Evolutionary conservation across 768 basidiomycete species (phyloP), one percentile per base, ranked within the genome.

Genomic region (Mycena amicta): DNA sequence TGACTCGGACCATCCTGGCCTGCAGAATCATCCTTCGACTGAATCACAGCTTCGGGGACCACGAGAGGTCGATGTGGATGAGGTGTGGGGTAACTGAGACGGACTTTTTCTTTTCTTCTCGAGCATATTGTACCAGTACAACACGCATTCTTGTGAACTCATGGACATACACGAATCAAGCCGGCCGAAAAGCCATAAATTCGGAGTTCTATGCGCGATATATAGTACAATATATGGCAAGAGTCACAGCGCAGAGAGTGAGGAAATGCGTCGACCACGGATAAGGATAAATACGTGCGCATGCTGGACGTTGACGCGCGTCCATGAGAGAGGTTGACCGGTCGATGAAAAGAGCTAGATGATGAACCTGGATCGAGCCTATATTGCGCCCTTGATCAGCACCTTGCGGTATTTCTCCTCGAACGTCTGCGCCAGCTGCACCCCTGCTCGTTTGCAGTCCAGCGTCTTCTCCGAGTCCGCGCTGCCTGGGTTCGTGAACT

Each of bases 341-440:
- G 22, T n/a, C 15, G 22, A 23, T 6, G 43, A 45, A 45, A 45
- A 26, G 13, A n/a, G n/a, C n/a, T n/a, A n/a, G n/a, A n/a, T n/a
- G n/a, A n/a, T n/a, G n/a, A n/a, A n/a, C n/a, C n/a, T n/a, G n/a
- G n/a, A n/a, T n/a, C n/a, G n/a, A 28, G 27, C 12, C 26, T 49
- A 95, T 75, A 96, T 90, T 70, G 95, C 93, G 66, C 96, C 96
- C 79, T 87, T 95, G 74, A 98, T 93, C 67, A 85, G 86, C 58
- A 97, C 86, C 71, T 88, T 92, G 63, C 89, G 82, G 71, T 93
- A 93, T 74, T 89, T 94, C 66, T 87, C 84, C 66, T 92, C 90
- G 69, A 87, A 85, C 15, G 81, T 83, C 64, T 84, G 81, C 22
- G 78, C 73, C 57, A 98, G 81, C 61, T 77, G 76, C 28, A 76